Percentiles rank a stretch among this genome's conserved stretches.
Evolutionary conservation across 2,329 filamentous ascomycete genomes (phyloP).

Genomic region (Tolypocladium ophioglossoides): DNA sequence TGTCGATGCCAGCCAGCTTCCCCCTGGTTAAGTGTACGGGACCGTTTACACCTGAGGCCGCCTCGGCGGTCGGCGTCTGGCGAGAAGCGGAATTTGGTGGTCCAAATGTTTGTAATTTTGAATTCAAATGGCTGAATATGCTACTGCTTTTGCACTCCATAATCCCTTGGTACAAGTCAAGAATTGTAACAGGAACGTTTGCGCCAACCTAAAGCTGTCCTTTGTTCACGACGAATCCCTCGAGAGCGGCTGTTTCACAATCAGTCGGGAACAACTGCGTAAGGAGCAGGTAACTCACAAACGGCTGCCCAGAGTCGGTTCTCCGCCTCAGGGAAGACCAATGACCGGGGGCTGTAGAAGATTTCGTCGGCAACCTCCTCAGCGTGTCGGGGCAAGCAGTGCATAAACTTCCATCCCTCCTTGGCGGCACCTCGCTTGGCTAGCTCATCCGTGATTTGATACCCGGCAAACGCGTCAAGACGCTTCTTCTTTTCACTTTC

Average conservation of each 20-base stretch:
- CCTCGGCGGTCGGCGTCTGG: constrained; percentile 8
- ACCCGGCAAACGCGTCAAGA: constrained; percentile 74
- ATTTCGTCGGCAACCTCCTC: constrained; percentile 94
- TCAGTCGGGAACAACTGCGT: neutral
- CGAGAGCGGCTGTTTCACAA: constrained; percentile 50
- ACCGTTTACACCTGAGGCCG: neutral
- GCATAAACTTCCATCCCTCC: constrained; percentile 93
- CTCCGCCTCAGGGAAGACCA: constrained; percentile 91
- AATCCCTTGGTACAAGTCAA: neutral
- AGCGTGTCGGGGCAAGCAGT: constrained; percentile 82
- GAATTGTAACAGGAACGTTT: neutral
- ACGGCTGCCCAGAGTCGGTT: constrained; percentile 90
- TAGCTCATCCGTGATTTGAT: constrained; percentile 81
- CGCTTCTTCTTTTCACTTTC: constrained; percentile 73
- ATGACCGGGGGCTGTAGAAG: constrained; percentile 74
- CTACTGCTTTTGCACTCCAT: constrained; percentile 5
- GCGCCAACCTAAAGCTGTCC: constrained; percentile 50
- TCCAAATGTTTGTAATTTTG: constrained; percentile 7
- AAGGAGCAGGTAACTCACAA: constrained; percentile 34
- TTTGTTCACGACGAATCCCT: constrained; percentile 91
- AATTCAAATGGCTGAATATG: constrained; percentile 2
- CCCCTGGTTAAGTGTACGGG: constrained; percentile 58
- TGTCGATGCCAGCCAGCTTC: constrained; percentile 87
- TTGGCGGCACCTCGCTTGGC: constrained; percentile 80
- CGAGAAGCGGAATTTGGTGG: constrained; percentile 5